Conservation (phyloP, 345 rosid genomes). For the Odontarrhena argentea region DNA sequence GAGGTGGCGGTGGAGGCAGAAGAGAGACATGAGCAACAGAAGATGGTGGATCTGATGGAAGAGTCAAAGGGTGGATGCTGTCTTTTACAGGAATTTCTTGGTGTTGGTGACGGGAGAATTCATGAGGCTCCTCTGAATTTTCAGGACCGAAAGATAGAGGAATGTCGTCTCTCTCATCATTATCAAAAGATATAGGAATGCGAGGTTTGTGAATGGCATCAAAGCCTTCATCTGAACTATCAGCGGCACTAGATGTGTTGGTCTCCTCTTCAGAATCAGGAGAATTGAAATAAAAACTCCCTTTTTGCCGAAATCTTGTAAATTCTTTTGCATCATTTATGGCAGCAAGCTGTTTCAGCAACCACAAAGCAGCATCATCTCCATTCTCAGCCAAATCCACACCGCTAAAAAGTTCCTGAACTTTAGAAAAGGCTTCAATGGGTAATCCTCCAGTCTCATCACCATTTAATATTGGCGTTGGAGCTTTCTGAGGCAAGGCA, state of each 20-base stretch:
- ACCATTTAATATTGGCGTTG: constrained; percentile 70
- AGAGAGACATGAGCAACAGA: constrained; percentile 30
- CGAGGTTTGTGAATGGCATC: constrained; percentile 54
- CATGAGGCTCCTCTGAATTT: constrained; percentile 43
- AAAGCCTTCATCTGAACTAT: constrained; percentile 93
- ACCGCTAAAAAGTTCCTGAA: constrained; percentile 93
- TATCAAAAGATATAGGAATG: constrained; percentile 47
- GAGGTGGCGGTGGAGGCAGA: constrained; percentile 47
- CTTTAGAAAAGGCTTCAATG: constrained; percentile 94
- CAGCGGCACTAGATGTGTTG: constrained; percentile 86
- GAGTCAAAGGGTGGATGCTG: constrained; percentile 38
- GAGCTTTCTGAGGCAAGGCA: constrained; percentile 64
- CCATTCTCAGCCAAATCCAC: constrained; percentile 81
- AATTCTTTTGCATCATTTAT: constrained; percentile 80
- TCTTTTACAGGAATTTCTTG: constrained; percentile 39
- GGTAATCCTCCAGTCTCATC: constrained; percentile 98
- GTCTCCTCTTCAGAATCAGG: constrained; percentile 96
- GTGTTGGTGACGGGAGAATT: constrained; percentile 43
- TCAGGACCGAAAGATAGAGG: constrained; percentile 42
- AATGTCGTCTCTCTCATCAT: constrained; percentile 44
- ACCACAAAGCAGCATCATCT: constrained; percentile 94
- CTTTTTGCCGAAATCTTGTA: constrained; percentile 69
- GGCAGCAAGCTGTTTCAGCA: constrained; percentile 88
- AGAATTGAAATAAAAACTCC: constrained; percentile 59
- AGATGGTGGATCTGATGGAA: constrained; percentile 35